Conservation (phyloP, 2,329 filamentous ascomycete genomes). For the Whalleya microplaca region DNA sequence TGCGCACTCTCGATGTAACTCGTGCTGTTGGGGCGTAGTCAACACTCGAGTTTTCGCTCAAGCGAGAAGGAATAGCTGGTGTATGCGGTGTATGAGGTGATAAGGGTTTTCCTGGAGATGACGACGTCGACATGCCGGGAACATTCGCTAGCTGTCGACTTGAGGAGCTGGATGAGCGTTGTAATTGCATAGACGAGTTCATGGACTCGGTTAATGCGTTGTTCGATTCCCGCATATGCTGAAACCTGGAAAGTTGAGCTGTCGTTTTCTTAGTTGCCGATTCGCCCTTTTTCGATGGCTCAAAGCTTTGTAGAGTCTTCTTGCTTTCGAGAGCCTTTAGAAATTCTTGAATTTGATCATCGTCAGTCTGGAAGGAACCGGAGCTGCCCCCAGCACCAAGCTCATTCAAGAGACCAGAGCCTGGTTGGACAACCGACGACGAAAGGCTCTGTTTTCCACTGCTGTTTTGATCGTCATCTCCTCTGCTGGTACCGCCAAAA, state of each 20-base stretch:
- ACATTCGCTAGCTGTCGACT: constrained; percentile 63
- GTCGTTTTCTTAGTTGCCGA: constrained; percentile 74
- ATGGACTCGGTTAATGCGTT: constrained; percentile 90
- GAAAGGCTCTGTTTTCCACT: constrained; percentile 80
- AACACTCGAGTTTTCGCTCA: constrained; percentile 87
- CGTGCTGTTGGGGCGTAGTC: constrained; percentile 56
- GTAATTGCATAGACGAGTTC: constrained; percentile 83
- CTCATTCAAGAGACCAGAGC: constrained; percentile 78
- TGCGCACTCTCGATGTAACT: constrained; percentile 30
- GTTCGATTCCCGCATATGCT: constrained; percentile 87
- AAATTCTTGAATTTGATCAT: constrained; percentile 93
- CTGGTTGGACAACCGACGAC: constrained; percentile 71
- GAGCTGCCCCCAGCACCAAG: constrained; percentile 68
- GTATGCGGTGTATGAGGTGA: constrained; percentile 92
- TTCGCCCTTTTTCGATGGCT: constrained; percentile 67
- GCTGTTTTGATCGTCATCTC: constrained; percentile 74
- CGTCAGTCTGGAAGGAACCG: constrained; percentile 73
- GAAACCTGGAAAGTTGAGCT: constrained; percentile 82
- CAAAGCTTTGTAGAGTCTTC: constrained; percentile 83
- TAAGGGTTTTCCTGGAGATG: constrained; percentile 86
- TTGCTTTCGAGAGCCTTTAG: constrained; percentile 85
- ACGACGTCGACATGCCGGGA: constrained; percentile 78
- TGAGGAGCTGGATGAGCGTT: constrained; percentile 78
- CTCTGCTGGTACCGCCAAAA: constrained; percentile 71
- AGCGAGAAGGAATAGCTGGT: constrained; percentile 88